Evolutionary conservation across 2,329 filamentous ascomycete genomes (phyloP).

Genomic region (Ceratocystis alfenasii): DNA sequence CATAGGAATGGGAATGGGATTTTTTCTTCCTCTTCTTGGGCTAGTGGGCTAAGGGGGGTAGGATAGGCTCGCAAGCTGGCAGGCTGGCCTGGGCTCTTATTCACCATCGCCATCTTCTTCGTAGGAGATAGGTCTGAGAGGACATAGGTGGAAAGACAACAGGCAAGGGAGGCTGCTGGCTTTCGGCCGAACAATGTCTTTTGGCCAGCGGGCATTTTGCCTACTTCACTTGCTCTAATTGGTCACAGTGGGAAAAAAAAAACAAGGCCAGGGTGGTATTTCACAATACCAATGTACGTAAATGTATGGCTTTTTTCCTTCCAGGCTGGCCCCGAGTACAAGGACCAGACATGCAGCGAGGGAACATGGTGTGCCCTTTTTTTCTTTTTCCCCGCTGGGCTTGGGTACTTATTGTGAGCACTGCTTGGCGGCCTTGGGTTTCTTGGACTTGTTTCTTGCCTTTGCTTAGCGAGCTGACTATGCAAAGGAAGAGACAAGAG

Average conservation of each 20-base stretch:
- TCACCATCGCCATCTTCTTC: no score
- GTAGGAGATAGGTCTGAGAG: no score
- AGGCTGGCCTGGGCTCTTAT: no score
- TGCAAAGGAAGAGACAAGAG: no score
- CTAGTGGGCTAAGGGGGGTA: no score
- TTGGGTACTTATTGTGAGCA: background rate
- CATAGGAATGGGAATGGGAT: no score
- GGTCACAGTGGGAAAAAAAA: background rate
- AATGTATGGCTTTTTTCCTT: background rate
- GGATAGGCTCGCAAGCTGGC: no score
- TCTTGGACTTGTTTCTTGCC: background rate
- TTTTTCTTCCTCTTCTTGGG: no score
- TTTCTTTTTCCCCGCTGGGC: background rate
- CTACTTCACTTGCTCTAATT: background rate
- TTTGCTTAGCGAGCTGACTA: background rate
- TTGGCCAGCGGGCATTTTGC: background rate
- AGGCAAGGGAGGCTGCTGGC: background rate
- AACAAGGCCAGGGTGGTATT: background rate
- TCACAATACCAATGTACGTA: background rate
- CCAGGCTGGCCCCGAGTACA: background rate
- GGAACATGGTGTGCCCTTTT: background rate
- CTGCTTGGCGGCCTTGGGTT: background rate
- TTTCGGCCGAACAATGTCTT: background rate
- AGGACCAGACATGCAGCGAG: slow-evolving; percentile 1
- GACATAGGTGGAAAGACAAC: no score